phyloP scores from a whole-genome alignment of 495 filamentous ascomycete genomes.

The Talaromyces borbonicus region DNA sequence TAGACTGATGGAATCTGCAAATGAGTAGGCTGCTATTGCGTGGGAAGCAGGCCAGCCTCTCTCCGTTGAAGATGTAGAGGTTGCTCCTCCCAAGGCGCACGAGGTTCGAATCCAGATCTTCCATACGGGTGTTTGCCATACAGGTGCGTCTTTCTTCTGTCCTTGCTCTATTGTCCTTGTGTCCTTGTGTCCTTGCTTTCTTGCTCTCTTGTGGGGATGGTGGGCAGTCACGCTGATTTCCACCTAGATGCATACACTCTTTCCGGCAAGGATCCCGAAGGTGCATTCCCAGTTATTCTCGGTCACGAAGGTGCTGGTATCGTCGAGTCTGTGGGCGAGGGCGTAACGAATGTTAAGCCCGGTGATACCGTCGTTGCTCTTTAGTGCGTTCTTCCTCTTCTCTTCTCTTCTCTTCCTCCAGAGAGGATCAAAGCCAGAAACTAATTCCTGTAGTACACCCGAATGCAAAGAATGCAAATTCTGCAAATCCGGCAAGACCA shows the following conservation, averaged over 20 bases:
- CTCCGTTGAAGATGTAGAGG: constrained; percentile 84
- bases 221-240: too few species aligned
- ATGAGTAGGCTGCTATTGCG: constrained; percentile 72
- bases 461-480: constrained; percentile 98
- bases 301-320: constrained; percentile 96
- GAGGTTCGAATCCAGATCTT: constrained; percentile 94
- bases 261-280: constrained; percentile 96
- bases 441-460: constrained; percentile 78
- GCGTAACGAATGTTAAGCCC: constrained; percentile 86
- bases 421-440: too few species aligned
- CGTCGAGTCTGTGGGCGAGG: constrained; percentile 94
- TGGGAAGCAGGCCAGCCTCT: constrained; percentile 92
- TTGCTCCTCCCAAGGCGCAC: constrained; percentile 80
- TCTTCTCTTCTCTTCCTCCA: background rate
- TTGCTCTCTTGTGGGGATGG: too few species aligned
- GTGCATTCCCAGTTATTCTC: constrained; percentile 91
- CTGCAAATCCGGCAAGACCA: constrained; percentile 98
- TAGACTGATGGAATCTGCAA: background rate
- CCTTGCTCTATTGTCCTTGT: background rate
- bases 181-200: too few species aligned
- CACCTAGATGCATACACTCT: constrained; percentile 87
- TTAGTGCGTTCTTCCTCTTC: constrained; percentile 46
- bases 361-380: constrained; percentile 79
- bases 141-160: constrained; percentile 48
- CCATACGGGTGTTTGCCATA: constrained; percentile 98